These are phyloP conservation scores for Zoysia matrella DNA, from an alignment of 202 grass and related monocot genomes.

Conservation along the genomic window DNA sequence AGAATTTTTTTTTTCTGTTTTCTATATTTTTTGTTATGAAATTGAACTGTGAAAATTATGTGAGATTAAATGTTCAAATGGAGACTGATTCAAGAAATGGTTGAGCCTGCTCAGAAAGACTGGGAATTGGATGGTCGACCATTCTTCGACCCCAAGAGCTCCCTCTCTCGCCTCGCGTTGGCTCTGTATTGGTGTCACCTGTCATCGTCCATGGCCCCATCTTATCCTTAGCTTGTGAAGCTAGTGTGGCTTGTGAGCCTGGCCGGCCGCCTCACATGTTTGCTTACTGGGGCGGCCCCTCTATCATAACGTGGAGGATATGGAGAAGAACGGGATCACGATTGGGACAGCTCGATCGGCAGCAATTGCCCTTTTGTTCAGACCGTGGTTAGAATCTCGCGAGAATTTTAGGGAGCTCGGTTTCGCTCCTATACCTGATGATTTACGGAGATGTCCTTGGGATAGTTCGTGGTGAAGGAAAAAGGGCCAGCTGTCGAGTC, in stretches of 20 bases:
- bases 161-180: not conserved
- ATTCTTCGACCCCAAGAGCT: constrained; percentile 47
- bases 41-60: too few species aligned
- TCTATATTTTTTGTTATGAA: too few species aligned
- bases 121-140: constrained; percentile 11
- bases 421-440: not conserved
- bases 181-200: constrained; percentile 18
- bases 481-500: constrained; percentile 38
- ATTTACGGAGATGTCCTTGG: not conserved
- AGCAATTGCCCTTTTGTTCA: not conserved
- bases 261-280: constrained; percentile 57
- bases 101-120: constrained; percentile 11
- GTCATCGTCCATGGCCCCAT: constrained; percentile 52
- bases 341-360: too few species aligned
- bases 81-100: too few species aligned
- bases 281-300: constrained; percentile 22
- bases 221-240: constrained; percentile 53
- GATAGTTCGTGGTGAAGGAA: not conserved
- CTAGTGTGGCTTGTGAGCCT: constrained; percentile 55
- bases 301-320: not conserved
- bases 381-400: not conserved
- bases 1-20: too few species aligned
- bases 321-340: too few species aligned
- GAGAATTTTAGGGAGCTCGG: not conserved
- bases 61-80: too few species aligned